These are phyloP conservation scores for Sclerotinia glacialis DNA, from an alignment of 2,329 filamentous ascomycete genomes.

Conservation along the genomic window DNA sequence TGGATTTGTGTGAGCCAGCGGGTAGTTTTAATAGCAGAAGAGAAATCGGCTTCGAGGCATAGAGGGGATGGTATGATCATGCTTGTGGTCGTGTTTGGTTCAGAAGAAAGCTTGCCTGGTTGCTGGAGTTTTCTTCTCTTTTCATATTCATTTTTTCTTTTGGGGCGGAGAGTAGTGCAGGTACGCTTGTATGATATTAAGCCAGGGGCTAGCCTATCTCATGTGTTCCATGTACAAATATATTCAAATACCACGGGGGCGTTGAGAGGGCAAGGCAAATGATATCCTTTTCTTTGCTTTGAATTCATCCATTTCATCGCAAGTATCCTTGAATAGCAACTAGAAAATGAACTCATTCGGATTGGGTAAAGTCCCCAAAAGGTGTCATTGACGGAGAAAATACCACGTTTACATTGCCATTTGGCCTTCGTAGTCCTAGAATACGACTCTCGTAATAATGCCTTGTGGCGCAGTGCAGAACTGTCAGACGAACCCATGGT, in stretches of 20 bases:
- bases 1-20: slow-evolving; percentile 18
- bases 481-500: slow-evolving; percentile 13
- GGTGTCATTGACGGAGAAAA: background rate
- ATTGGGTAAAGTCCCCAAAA: no score
- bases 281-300: slow-evolving; percentile 19
- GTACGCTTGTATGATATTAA: background rate
- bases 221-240: slow-evolving; percentile 14
- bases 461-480: slow-evolving; percentile 12
- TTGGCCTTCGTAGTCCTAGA: background rate
- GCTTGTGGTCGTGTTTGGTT: background rate
- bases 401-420: background rate
- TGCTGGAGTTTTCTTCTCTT: slow-evolving; percentile 1
- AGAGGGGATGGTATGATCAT: background rate
- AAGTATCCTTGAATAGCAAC: background rate
- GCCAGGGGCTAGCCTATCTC: background rate
- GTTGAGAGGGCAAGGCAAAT: slow-evolving; percentile 21
- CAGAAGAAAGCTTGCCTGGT: background rate
- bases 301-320: background rate
- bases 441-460: background rate
- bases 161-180: background rate
- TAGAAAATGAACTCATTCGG: background rate
- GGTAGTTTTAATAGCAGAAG: slow-evolving; percentile 11
- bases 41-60: slow-evolving; percentile 15
- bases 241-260: slow-evolving; percentile 14
- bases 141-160: background rate